Conservation (phyloP, 306 rosid genomes). For the Vigna hirtella region DNA sequence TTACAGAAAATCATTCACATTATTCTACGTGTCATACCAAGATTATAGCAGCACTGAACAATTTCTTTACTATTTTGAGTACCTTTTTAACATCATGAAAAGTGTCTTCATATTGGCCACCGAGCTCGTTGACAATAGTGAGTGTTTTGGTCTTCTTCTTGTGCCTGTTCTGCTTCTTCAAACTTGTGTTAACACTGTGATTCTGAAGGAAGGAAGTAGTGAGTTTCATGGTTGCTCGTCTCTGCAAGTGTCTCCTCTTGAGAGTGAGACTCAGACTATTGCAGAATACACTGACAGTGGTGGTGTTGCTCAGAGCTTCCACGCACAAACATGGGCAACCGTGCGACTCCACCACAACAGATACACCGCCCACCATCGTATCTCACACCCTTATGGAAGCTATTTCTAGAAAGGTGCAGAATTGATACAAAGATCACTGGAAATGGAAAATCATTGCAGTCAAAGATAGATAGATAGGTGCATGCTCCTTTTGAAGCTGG, state of each 20-base stretch:
- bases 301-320: conserved; percentile 64
- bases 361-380: conserved; percentile 76
- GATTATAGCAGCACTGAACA: no score
- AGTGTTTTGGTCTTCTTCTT: conserved; percentile 49
- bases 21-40: neutral
- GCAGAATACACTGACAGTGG: conserved; percentile 51
- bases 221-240: conserved; percentile 49
- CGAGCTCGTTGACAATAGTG: conserved; percentile 69
- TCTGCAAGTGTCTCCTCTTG: conserved; percentile 58
- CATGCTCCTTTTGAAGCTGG: neutral
- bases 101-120: conserved; percentile 85
- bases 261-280: conserved; percentile 14
- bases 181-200: conserved; percentile 54
- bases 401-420: neutral
- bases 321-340: conserved; percentile 77
- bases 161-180: conserved; percentile 60
- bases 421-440: neutral
- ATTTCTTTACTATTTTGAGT: neutral
- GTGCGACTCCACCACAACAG: conserved; percentile 83
- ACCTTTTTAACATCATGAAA: conserved; percentile 90
- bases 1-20: neutral
- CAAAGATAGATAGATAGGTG: neutral
- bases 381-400: conserved; percentile 16
- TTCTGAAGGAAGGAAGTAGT: conserved; percentile 73
- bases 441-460: neutral